Evolutionary conservation across 345 rosid genomes (phyloP), one percentile per base, ranked within the genome.

Genomic region (Cochlearia excelsa): DNA sequence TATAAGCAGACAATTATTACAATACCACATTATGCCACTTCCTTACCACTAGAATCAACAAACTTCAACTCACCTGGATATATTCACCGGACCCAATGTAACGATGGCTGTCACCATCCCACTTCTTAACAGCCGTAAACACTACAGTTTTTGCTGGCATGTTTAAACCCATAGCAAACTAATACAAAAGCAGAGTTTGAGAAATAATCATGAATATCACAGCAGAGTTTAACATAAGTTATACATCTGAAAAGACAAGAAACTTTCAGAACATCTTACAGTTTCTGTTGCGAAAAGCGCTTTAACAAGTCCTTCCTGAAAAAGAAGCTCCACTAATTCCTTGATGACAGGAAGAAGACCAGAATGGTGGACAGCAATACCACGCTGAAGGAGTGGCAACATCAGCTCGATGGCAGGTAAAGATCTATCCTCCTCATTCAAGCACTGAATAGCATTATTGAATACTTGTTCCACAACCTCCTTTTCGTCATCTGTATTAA

Each of bases 91-190:
- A 89, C 47, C 97, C 96, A 59, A 89, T 89, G 74, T 68, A 81
- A 27, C 96, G 94, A 78, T 93, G 95, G 78, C 92, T 87, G 74
- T 89, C 97, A 65, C 97, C 97, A 79, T 93, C 99, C 94, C 94
- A 87, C 85, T 93, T 93, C 82, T 79, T 89, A 61, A 89, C 90
- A 60, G 95, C 73, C 68, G 95, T 89, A 60, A 93, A 93, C 45
- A 93, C 90, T 55, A 93, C 99, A 58, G 99, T 93, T 76, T 93
- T 93, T 64, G 97, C 99, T 27, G 95, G 99, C 99, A 93, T 93
- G 75, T 93, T 93, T 71, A 89, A 82, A 52, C 99, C 99, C 99
- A 93, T 93, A 47, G 99, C 97, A 80, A 93, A 93, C 97, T 93
- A 86, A 49, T 54, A 75, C 41, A 77, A 50, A 46, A 5, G 50